Evolutionary conservation across 805 yeast species (phyloP).

Genomic region (Candida coleopterorum): DNA sequence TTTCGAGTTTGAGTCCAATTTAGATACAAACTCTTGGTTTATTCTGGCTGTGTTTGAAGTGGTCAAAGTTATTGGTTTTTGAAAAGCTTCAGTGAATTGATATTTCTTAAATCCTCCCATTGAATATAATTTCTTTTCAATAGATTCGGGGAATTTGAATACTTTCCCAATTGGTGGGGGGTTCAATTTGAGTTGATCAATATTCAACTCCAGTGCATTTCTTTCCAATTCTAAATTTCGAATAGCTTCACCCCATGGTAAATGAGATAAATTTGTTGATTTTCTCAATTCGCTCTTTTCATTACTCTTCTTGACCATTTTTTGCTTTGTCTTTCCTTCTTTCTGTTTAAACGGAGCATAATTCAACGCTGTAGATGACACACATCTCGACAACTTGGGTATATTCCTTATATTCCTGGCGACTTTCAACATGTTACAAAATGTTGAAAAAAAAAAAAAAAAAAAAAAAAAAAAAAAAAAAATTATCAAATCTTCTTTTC

Average conservation of each 20-base stretch:
- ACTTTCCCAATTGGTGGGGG: slow-evolving; percentile 11
- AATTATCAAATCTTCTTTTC: too few relatives aligned
- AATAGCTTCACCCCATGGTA: slow-evolving; percentile 34
- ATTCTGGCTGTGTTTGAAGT: slow-evolving; percentile 44
- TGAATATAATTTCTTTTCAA: slow-evolving; percentile 40
- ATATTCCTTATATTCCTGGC: neutral
- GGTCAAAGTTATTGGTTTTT: slow-evolving; percentile 54
- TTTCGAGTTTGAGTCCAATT: slow-evolving; percentile 23
- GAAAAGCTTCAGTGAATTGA: slow-evolving; percentile 65
- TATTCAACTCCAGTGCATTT: slow-evolving; percentile 20
- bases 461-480: too few relatives aligned
- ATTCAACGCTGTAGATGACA: neutral
- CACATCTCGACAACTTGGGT: neutral
- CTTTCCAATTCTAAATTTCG: slow-evolving; percentile 30
- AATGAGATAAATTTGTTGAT: slow-evolving; percentile 28
- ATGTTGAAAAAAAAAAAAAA: too few relatives aligned
- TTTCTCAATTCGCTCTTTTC: slow-evolving; percentile 1
- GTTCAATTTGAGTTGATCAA: slow-evolving; percentile 10
- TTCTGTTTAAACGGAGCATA: slow-evolving; percentile 13
- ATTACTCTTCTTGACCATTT: slow-evolving; percentile 17
- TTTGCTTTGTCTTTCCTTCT: slow-evolving; percentile 19
- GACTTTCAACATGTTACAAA: too few relatives aligned
- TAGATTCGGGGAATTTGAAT: slow-evolving; percentile 34
- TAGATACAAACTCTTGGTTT: slow-evolving; percentile 34
- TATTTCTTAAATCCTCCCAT: slow-evolving; percentile 63